Percentiles rank a stretch among this genome's conserved stretches.
Conservation (phyloP, 441 rosid species). For the Bocquillonia castaneifolia region DNA sequence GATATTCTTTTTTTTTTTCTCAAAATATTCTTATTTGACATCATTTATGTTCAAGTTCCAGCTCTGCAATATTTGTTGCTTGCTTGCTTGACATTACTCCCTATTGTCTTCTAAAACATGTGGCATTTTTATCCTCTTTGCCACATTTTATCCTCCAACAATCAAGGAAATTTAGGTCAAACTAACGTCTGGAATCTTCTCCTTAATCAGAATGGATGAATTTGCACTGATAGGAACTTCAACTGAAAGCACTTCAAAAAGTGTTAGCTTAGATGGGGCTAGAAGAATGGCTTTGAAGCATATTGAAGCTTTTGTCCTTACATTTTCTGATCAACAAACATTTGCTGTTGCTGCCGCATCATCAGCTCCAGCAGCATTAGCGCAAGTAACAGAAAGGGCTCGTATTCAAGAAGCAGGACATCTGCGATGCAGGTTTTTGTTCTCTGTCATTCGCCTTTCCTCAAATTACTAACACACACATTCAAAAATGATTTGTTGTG, state of each 20-base stretch:
- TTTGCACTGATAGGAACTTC: constrained; percentile 54
- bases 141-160: neutral
- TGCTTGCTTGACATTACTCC: neutral
- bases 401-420: constrained; percentile 95
- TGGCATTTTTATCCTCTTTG: neutral
- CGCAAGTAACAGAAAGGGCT: constrained; percentile 82
- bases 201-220: constrained; percentile 68
- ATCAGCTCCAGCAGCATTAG: constrained; percentile 68
- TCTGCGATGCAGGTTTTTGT: constrained; percentile 80
- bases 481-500: neutral
- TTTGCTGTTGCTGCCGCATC: constrained; percentile 69
- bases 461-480: neutral
- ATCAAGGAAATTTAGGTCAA: neutral
- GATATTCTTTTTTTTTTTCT: too few species aligned
- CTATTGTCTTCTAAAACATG: neutral
- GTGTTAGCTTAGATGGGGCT: constrained; percentile 74
- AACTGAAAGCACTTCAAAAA: constrained; percentile 65
- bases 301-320: constrained; percentile 61
- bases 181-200: neutral
- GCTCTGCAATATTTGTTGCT: neutral
- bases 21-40: neutral
- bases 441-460: neutral
- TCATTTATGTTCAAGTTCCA: neutral
- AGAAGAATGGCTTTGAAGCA: constrained; percentile 77
- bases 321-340: constrained; percentile 66